These are phyloP conservation scores for Rhinocladiella similis DNA, from an alignment of 2,329 filamentous ascomycete species.

Conservation along the genomic window DNA sequence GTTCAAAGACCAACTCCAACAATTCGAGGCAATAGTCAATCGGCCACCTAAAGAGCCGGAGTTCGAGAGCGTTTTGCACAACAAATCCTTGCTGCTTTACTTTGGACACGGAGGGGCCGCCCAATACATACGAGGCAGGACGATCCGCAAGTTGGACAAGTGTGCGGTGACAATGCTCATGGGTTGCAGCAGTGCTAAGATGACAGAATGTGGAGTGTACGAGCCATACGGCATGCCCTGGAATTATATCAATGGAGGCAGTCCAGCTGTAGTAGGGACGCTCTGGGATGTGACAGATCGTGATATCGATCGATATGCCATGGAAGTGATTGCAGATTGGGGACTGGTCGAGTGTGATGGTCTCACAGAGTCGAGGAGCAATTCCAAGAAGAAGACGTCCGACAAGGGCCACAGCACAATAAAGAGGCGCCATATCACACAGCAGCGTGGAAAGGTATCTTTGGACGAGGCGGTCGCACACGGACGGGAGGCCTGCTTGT, in stretches of 20 bases:
- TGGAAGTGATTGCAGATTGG: slow-evolving; percentile 79
- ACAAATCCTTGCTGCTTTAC: slow-evolving; percentile 77
- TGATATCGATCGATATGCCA: slow-evolving; percentile 92
- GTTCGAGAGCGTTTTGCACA: slow-evolving; percentile 67
- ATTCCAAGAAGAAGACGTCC: slow-evolving; percentile 34
- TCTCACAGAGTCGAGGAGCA: slow-evolving; percentile 17
- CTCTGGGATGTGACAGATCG: slow-evolving; percentile 98
- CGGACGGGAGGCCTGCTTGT: slow-evolving; percentile 75
- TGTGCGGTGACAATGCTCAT: slow-evolving; percentile 87
- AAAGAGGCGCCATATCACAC: slow-evolving; percentile 35
- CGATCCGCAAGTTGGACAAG: slow-evolving; percentile 73
- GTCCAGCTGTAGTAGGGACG: slow-evolving; percentile 83
- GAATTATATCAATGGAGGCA: slow-evolving; percentile 87
- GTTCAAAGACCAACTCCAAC: slow-evolving; percentile 18
- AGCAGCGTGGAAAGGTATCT: slow-evolving; percentile 45
- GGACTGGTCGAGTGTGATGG: slow-evolving; percentile 62
- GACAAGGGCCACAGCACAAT: slow-evolving; percentile 34
- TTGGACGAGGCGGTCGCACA: slow-evolving; percentile 79
- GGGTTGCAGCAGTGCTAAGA: slow-evolving; percentile 84
- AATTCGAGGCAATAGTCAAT: slow-evolving; percentile 57
- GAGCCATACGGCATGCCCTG: slow-evolving; percentile 88
- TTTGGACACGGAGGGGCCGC: slow-evolving; percentile 95
- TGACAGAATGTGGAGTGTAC: slow-evolving; percentile 80
- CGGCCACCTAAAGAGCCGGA: slow-evolving; percentile 73
- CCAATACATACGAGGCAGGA: slow-evolving; percentile 86